Evolutionary conservation across 2,329 filamentous ascomycete species (phyloP).

Genomic region (Macrophomina tecta): DNA sequence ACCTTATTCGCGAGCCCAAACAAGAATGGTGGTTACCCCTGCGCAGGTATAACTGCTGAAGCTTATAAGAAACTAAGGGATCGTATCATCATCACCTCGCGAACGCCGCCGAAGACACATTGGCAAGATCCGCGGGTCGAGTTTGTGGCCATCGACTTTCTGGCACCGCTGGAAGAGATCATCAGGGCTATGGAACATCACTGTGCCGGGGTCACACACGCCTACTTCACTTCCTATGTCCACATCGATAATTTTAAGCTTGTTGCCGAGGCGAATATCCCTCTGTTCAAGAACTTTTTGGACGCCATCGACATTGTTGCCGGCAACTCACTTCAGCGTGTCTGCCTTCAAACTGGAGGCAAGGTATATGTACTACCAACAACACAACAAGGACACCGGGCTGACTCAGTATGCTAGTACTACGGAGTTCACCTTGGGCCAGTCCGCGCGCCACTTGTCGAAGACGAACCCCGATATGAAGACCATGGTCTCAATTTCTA

Average conservation of each 20-base stretch:
- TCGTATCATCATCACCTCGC: neutral
- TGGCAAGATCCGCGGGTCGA: slow-evolving; percentile 39
- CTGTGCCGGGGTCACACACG: slow-evolving; percentile 41
- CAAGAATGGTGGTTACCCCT: neutral
- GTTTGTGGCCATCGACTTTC: slow-evolving; percentile 44
- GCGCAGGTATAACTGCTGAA: neutral
- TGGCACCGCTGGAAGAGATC: slow-evolving; percentile 28
- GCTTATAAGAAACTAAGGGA: neutral
- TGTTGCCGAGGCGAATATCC: slow-evolving; percentile 36
- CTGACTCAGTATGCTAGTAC: neutral
- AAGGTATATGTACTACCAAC: neutral
- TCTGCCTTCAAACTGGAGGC: slow-evolving; percentile 32
- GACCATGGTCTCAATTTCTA: slow-evolving; percentile 31
- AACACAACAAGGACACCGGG: too few relatives aligned
- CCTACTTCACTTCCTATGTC: slow-evolving; percentile 44
- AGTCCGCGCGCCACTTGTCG: slow-evolving; percentile 26
- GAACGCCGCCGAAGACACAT: neutral
- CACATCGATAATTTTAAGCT: slow-evolving; percentile 39
- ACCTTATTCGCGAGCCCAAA: slow-evolving; percentile 37
- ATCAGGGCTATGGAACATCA: slow-evolving; percentile 29
- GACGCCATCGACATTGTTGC: slow-evolving; percentile 35
- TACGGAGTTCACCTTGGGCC: neutral
- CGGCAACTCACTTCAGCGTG: slow-evolving; percentile 33
- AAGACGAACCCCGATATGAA: slow-evolving; percentile 27
- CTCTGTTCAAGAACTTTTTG: slow-evolving; percentile 44